Conservation (phyloP, 2,329 filamentous ascomycete genomes). For the Verticillium klebahnii region DNA sequence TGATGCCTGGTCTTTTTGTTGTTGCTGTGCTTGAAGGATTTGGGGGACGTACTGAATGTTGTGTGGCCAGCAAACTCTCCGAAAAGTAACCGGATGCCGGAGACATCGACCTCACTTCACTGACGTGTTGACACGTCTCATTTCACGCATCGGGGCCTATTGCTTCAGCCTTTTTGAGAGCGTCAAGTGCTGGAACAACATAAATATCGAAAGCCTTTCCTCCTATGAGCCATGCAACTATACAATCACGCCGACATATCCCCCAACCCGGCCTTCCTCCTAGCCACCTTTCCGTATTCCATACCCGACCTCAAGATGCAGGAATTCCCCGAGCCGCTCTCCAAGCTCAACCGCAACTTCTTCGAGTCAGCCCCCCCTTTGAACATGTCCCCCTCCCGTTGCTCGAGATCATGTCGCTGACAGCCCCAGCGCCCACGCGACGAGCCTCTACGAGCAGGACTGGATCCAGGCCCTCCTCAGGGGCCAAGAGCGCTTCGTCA, state of each 20-base stretch:
- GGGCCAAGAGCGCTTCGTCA: constrained; percentile 9
- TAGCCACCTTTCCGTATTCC: not conserved
- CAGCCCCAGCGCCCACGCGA: constrained; percentile 7
- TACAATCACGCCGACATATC: not conserved
- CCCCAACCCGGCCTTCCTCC: not conserved
- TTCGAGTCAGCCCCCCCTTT: constrained; percentile 7
- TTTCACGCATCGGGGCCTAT: too few species aligned
- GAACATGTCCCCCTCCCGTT: not conserved
- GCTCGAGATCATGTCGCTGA: not conserved
- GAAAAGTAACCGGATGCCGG: not conserved
- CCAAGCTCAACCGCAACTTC: constrained; percentile 10
- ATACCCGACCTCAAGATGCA: not conserved
- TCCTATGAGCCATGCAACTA: not conserved
- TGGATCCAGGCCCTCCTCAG: constrained; percentile 12
- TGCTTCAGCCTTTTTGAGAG: too few species aligned
- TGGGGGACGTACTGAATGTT: not conserved
- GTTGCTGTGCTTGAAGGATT: not conserved
- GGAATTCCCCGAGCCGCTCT: not conserved
- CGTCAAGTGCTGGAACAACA: too few species aligned
- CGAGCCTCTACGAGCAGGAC: constrained; percentile 8
- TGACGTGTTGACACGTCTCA: not conserved
- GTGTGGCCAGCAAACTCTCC: not conserved
- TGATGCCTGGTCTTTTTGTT: not conserved
- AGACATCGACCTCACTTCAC: not conserved
- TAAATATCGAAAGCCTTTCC: too few species aligned